These are phyloP conservation scores for Cladosporium velox DNA, from an alignment of 2,329 filamentous ascomycete species.

Conservation along the genomic window DNA sequence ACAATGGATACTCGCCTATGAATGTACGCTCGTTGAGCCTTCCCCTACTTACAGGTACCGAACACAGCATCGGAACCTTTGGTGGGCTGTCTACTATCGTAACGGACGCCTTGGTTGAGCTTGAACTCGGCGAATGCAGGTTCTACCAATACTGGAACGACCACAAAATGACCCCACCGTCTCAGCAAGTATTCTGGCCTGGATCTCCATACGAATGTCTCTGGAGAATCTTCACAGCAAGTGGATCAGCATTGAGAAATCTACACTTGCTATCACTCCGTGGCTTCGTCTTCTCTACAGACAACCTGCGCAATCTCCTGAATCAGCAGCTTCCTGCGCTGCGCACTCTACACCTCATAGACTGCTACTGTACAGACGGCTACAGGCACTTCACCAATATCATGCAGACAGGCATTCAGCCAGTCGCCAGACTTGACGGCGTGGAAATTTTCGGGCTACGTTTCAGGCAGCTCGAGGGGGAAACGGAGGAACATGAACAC, in stretches of 20 bases:
- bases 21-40: neutral
- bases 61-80: neutral
- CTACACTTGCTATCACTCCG: neutral
- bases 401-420: neutral
- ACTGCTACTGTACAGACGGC: neutral
- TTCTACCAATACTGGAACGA: neutral
- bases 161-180: neutral
- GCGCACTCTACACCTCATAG: neutral
- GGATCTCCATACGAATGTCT: too few relatives aligned
- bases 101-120: neutral
- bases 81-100: neutral
- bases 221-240: too few relatives aligned
- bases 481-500: neutral
- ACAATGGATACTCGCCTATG: neutral
- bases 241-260: neutral
- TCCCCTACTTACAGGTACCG: too few relatives aligned
- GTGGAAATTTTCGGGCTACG: neutral
- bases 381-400: neutral
- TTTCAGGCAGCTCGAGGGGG: neutral
- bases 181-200: too few relatives aligned
- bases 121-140: neutral
- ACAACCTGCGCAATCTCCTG: neutral
- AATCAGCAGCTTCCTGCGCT: neutral
- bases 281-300: neutral
- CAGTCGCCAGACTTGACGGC: neutral